Conservation (phyloP, 2,329 filamentous ascomycete species). For the Didymella segeticola region DNA sequence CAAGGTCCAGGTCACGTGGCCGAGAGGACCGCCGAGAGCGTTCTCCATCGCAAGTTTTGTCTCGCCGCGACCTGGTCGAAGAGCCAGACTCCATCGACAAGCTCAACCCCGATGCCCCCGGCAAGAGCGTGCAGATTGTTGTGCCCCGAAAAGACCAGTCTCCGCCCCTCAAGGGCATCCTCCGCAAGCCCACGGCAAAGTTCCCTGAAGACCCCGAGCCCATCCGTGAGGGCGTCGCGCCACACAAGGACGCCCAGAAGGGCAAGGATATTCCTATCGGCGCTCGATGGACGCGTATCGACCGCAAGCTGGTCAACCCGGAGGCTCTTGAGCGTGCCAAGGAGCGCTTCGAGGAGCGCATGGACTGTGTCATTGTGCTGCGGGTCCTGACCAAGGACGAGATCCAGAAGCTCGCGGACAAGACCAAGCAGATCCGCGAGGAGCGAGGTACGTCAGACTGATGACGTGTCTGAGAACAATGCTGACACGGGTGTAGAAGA, state of each 20-base stretch:
- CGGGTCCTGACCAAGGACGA: slow-evolving; percentile 87
- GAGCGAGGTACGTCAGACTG: slow-evolving; percentile 23
- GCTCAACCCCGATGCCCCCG: slow-evolving; percentile 27
- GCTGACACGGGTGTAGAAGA: slow-evolving; percentile 36
- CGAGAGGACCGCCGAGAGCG: slow-evolving; percentile 35
- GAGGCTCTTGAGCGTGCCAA: slow-evolving; percentile 85
- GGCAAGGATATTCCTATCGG: slow-evolving; percentile 71
- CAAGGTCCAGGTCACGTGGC: slow-evolving; percentile 30
- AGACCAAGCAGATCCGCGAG: slow-evolving; percentile 79
- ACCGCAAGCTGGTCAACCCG: slow-evolving; percentile 85
- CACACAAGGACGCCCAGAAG: slow-evolving; percentile 85
- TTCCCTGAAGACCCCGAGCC: slow-evolving; percentile 89
- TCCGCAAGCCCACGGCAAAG: slow-evolving; percentile 79
- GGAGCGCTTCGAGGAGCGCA: slow-evolving; percentile 89
- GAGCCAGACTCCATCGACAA: slow-evolving; percentile 43
- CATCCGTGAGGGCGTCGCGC: slow-evolving; percentile 87
- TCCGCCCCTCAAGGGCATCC: slow-evolving; percentile 74
- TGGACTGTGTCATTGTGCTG: slow-evolving; percentile 92
- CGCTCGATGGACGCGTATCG: slow-evolving; percentile 93
- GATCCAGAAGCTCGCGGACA: slow-evolving; percentile 83
- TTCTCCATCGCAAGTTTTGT: slow-evolving; percentile 30
- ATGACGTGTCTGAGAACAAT: not conserved
- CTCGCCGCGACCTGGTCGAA: slow-evolving; percentile 39
- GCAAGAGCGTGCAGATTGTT: slow-evolving; percentile 63
- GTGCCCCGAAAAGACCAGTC: slow-evolving; percentile 74